Evolutionary conservation across 495 filamentous ascomycete species (phyloP).

Genomic region (Lepraria neglecta): DNA sequence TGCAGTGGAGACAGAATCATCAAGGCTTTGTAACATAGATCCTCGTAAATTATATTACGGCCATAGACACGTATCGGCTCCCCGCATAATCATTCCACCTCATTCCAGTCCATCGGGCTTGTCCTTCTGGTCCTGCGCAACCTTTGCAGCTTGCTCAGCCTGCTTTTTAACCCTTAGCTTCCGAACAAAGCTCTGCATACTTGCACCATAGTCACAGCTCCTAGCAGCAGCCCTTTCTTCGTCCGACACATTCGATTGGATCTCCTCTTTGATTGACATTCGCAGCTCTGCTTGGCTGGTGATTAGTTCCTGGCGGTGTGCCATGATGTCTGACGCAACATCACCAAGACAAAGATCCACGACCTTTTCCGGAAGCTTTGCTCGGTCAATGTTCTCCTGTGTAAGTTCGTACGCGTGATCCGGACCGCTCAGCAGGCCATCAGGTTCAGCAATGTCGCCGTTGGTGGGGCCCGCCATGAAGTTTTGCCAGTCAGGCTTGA

Average conservation of each 20-base stretch:
- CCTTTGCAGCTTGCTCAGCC: conserved; percentile 3
- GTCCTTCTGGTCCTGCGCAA: not conserved
- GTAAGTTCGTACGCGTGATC: conserved; percentile 36
- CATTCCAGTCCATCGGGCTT: no score
- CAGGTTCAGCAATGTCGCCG: not conserved
- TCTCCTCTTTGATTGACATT: conserved; percentile 40
- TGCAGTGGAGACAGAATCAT: no score
- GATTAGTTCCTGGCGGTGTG: conserved; percentile 32
- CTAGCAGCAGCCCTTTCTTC: conserved; percentile 42
- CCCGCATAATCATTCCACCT: no score
- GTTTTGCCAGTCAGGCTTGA: conserved; percentile 30
- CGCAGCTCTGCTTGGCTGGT: conserved; percentile 35
- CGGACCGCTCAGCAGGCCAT: conserved; percentile 26
- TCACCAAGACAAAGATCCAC: conserved; percentile 25
- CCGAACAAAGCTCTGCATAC: conserved; percentile 41
- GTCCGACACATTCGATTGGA: conserved; percentile 38
- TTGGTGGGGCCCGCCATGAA: conserved; percentile 8
- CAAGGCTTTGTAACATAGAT: no score
- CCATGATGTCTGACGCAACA: conserved; percentile 29
- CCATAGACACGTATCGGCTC: no score
- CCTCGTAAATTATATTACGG: no score
- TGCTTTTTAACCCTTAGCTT: conserved; percentile 28
- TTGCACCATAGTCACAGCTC: conserved; percentile 45
- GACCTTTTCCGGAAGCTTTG: conserved; percentile 23
- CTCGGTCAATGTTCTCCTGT: conserved; percentile 33